These are phyloP conservation scores for Thelonectria olida DNA, from an alignment of 2,329 filamentous ascomycete species.

Conservation along the genomic window DNA sequence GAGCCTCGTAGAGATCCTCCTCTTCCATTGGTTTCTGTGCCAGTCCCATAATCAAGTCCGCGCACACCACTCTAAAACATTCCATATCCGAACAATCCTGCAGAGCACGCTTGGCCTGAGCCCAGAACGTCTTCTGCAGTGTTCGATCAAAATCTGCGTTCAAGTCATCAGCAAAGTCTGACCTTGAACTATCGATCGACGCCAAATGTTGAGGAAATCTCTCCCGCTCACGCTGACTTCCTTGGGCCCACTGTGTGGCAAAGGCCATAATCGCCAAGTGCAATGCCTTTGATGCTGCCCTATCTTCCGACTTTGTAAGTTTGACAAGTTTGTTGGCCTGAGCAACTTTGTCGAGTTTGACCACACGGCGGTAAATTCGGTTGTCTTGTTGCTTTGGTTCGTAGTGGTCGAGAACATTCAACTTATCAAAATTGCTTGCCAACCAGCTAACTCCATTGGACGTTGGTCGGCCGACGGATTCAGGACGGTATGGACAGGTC, in stretches of 20 bases:
- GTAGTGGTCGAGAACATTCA: constrained; percentile 35
- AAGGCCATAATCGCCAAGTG: constrained; percentile 62
- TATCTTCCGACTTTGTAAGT: constrained; percentile 52
- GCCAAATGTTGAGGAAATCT: constrained; percentile 34
- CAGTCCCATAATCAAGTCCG: constrained; percentile 51
- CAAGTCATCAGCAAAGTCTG: constrained; percentile 36
- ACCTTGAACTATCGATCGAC: constrained; percentile 36
- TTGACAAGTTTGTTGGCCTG: constrained; percentile 50
- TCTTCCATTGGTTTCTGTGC: constrained; percentile 47
- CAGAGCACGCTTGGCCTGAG: constrained; percentile 47
- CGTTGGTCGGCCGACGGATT: constrained; percentile 27
- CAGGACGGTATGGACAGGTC: constrained; percentile 58
- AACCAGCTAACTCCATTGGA: constrained; percentile 41
- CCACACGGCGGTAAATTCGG: constrained; percentile 59
- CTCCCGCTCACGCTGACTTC: constrained; percentile 39
- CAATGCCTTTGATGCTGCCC: constrained; percentile 55
- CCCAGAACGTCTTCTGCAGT: constrained; percentile 50
- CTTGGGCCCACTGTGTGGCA: constrained; percentile 57
- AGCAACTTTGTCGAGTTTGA: constrained; percentile 56
- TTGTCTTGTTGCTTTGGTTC: constrained; percentile 47
- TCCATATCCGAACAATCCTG: constrained; percentile 50
- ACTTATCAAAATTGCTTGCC: constrained; percentile 37
- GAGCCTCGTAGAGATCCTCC: constrained; percentile 30
- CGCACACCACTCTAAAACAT: constrained; percentile 51
- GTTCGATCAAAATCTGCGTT: constrained; percentile 50